Evolutionary conservation across 352 stramenopile species (phyloP).

Genomic region (Pythium inflatum): DNA sequence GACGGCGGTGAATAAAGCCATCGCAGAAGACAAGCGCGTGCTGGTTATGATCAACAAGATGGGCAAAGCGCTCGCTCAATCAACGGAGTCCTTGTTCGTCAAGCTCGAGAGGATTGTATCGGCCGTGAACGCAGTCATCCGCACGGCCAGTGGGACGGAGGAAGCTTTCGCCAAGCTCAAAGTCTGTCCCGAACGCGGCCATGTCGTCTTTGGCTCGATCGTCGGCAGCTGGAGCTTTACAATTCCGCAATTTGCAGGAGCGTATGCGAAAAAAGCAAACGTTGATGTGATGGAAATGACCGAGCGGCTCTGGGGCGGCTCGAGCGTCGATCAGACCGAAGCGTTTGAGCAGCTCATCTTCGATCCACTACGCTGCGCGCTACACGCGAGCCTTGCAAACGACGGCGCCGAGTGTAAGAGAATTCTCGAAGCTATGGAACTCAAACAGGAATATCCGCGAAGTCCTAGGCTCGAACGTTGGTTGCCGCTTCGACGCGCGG

Average conservation of each 20-base stretch:
- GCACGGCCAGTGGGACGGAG: background rate
- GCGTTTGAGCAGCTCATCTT: background rate
- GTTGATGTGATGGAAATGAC: background rate
- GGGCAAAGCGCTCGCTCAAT: background rate
- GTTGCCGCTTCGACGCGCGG: background rate
- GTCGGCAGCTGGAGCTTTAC: background rate
- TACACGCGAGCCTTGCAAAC: background rate
- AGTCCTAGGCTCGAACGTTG: background rate
- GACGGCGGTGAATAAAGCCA: background rate
- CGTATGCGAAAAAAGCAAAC: background rate
- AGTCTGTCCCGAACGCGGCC: background rate
- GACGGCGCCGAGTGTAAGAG: background rate
- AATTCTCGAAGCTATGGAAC: background rate
- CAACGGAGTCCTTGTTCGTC: background rate
- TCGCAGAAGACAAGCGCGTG: background rate
- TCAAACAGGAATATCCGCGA: background rate
- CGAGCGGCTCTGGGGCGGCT: background rate
- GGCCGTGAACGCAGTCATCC: constrained; percentile 6
- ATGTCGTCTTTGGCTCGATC: constrained; percentile 9
- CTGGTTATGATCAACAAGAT: constrained; percentile 1
- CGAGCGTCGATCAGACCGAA: background rate
- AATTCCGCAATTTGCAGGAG: background rate
- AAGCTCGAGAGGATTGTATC: background rate
- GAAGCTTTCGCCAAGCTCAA: background rate
- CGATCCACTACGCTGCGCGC: background rate